phyloP scores from a whole-genome alignment of 345 rosid genomes.

The Clarkia xantiana region DNA sequence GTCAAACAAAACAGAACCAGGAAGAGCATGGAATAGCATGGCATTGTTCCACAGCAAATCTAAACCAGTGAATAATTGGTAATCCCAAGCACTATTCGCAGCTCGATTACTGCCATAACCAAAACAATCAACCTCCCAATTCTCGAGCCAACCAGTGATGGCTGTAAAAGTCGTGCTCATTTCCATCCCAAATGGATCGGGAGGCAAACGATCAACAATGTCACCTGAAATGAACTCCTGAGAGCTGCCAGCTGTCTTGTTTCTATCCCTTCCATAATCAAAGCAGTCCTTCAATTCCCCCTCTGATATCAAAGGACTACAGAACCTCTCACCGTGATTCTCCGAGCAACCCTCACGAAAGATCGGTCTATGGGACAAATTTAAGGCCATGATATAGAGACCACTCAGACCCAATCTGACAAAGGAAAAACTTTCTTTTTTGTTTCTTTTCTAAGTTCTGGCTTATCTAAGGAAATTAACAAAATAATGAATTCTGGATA shows the following conservation, averaged over 20 bases:
- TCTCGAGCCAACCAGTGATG: conserved; percentile 79
- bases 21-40: conserved; percentile 43
- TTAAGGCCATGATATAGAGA: conserved; percentile 52
- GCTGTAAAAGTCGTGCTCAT: conserved; percentile 70
- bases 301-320: conserved; percentile 26
- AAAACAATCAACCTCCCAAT: conserved; percentile 54
- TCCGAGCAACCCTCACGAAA: conserved; percentile 39
- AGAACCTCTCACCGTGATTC: conserved; percentile 14
- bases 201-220: conserved; percentile 71
- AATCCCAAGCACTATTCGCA: conserved; percentile 28
- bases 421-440: conserved; percentile 9
- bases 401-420: conserved; percentile 9
- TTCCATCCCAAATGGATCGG: conserved; percentile 96
- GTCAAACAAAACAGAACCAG: conserved; percentile 22
- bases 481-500: neutral
- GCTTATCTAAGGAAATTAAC: neutral
- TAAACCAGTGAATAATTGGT: conserved; percentile 62
- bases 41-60: conserved; percentile 74
- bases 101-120: conserved; percentile 27
- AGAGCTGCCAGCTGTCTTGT: conserved; percentile 30
- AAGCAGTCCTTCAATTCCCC: conserved; percentile 35
- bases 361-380: conserved; percentile 67
- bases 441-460: neutral
- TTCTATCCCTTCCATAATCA: conserved; percentile 46
- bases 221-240: conserved; percentile 63